Conservation (phyloP, 2,329 filamentous ascomycete species). For the Ramularia endophylla region DNA sequence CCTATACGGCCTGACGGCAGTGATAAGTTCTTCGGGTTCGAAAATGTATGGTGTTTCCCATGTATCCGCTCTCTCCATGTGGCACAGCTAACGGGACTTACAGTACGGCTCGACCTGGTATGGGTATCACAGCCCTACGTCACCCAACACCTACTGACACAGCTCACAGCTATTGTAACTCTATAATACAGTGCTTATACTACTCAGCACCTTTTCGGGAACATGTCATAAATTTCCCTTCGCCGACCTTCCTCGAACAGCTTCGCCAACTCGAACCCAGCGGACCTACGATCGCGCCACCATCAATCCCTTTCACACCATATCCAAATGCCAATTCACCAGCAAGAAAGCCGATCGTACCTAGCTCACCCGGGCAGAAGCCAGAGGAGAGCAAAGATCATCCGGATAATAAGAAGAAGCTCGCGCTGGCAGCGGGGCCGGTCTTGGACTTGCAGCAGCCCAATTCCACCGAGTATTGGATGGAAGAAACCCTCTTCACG, state of each 20-base stretch:
- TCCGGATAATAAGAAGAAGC: conserved; percentile 96
- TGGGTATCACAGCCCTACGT: conserved; percentile 19
- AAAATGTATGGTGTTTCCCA: conserved; percentile 66
- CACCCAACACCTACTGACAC: conserved; percentile 7
- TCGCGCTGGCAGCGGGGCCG: conserved; percentile 80
- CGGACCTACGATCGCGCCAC: conserved; percentile 27
- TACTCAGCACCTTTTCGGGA: conserved; percentile 93
- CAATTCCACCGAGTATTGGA: conserved; percentile 73
- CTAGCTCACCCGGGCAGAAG: conserved; percentile 47
- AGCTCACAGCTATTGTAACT: conserved; percentile 82
- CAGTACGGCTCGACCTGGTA: conserved; percentile 99
- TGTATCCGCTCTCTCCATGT: background rate
- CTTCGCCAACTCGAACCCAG: conserved; percentile 46
- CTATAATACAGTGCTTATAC: conserved; percentile 94
- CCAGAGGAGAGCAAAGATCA: conserved; percentile 93
- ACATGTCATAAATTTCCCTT: conserved; percentile 86
- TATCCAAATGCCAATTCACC: conserved; percentile 29
- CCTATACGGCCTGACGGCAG: conserved; percentile 80
- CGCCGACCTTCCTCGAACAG: conserved; percentile 62
- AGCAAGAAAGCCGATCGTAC: conserved; percentile 46
- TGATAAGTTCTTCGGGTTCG: conserved; percentile 97
- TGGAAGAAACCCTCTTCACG: conserved; percentile 93
- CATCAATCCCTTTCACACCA: conserved; percentile 33
- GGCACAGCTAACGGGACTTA: conserved; percentile 14
- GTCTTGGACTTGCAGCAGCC: conserved; percentile 80